These are phyloP conservation scores for Gliomastix tumulicola DNA, from an alignment of 2,329 filamentous ascomycete genomes.

Conservation along the genomic window DNA sequence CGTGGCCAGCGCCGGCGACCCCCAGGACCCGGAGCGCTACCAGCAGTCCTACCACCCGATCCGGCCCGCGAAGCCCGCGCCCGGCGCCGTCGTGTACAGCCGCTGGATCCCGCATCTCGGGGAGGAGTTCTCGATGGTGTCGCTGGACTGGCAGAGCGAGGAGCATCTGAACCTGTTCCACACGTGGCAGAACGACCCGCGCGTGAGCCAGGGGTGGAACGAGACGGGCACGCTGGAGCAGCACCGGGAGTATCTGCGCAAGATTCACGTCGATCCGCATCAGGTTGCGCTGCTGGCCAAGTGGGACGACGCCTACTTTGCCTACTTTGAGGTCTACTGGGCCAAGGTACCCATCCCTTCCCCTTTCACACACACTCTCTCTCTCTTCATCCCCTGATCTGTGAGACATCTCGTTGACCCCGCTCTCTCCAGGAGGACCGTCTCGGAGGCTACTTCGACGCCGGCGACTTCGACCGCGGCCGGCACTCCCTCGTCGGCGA, in stretches of 20 bases:
- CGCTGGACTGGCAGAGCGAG: slow-evolving; percentile 57
- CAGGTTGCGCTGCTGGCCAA: slow-evolving; percentile 62
- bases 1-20: slow-evolving; percentile 27
- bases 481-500: slow-evolving; percentile 53
- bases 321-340: slow-evolving; percentile 79
- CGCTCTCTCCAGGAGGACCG: slow-evolving; percentile 43
- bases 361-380: too few species aligned
- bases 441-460: slow-evolving; percentile 48
- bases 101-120: slow-evolving; percentile 70
- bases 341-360: slow-evolving; percentile 37
- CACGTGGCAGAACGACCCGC: slow-evolving; percentile 77
- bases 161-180: slow-evolving; percentile 67
- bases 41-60: slow-evolving; percentile 62
- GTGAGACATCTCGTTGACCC: background rate
- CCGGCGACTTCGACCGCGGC: slow-evolving; percentile 50
- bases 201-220: slow-evolving; percentile 75
- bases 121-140: slow-evolving; percentile 73
- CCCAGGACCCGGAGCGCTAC: slow-evolving; percentile 27
- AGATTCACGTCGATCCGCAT: slow-evolving; percentile 65
- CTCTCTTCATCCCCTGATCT: background rate
- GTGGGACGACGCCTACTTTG: slow-evolving; percentile 65
- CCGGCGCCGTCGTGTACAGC: slow-evolving; percentile 67
- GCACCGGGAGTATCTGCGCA: slow-evolving; percentile 64
- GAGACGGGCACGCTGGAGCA: slow-evolving; percentile 70
- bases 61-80: slow-evolving; percentile 63